Evolutionary conservation across 352 stramenopile species (phyloP).

Genomic region (Globisporangium cylindrosporum): DNA sequence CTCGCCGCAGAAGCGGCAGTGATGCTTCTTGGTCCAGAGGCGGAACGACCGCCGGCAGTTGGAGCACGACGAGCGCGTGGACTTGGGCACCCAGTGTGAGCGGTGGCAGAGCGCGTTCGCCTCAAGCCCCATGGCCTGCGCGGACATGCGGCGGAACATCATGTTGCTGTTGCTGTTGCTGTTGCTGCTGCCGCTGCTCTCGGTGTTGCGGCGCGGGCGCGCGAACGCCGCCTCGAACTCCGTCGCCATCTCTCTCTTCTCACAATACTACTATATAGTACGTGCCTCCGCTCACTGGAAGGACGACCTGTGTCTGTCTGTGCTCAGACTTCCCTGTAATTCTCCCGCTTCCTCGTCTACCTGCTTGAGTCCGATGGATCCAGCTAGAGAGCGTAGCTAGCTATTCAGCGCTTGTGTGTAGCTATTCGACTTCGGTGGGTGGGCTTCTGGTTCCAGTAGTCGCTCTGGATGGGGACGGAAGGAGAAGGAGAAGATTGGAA

Average conservation of each 20-base stretch:
- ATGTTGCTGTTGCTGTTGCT: slow-evolving; percentile 8
- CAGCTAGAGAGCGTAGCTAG: slow-evolving; percentile 1
- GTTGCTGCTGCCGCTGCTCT: background rate
- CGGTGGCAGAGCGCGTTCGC: slow-evolving; percentile 63
- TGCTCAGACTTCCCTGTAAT: background rate
- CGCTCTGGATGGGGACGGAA: background rate
- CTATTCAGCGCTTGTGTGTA: background rate
- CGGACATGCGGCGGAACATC: slow-evolving; percentile 59
- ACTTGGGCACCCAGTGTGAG: slow-evolving; percentile 77
- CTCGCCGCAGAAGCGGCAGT: slow-evolving; percentile 78
- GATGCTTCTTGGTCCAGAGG: slow-evolving; percentile 67
- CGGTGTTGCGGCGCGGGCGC: slow-evolving; percentile 8
- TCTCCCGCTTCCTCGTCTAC: background rate
- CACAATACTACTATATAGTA: background rate
- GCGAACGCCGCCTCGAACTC: background rate
- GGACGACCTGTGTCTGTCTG: background rate
- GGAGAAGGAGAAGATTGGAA: slow-evolving; percentile 2
- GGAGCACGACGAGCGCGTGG: slow-evolving; percentile 53
- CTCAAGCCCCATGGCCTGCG: slow-evolving; percentile 66
- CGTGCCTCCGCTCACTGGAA: background rate
- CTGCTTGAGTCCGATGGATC: background rate
- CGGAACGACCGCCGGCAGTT: slow-evolving; percentile 63
- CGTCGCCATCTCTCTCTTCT: background rate
- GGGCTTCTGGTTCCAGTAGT: background rate
- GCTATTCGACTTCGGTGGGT: background rate